A percentile compares a stretch with the other conserved stretches of the same genome.
These are phyloP conservation scores for Pichia californica DNA, from an alignment of 805 yeast genomes.

Conservation along the genomic window DNA sequence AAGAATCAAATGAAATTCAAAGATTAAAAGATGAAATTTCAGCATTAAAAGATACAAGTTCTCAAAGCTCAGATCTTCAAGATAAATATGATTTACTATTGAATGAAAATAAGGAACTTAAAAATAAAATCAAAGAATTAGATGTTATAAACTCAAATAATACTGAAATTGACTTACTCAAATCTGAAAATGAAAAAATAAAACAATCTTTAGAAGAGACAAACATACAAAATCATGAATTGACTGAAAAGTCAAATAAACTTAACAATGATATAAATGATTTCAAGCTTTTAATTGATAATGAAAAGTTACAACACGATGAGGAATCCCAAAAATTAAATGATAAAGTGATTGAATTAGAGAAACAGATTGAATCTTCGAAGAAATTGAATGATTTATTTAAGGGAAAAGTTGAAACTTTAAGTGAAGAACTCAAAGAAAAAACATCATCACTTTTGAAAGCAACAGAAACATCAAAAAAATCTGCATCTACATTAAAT, in stretches of 20 bases:
- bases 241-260: not conserved
- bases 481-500: no score
- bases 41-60: not conserved
- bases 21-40: constrained; percentile 6
- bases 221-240: not conserved
- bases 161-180: not conserved
- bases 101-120: constrained; percentile 6
- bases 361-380: constrained; percentile 20
- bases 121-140: constrained; percentile 2
- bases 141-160: not conserved
- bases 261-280: not conserved
- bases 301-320: not conserved
- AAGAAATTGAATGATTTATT: constrained; percentile 19
- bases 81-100: not conserved
- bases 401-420: constrained; percentile 21
- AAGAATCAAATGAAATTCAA: constrained; percentile 13
- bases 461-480: no score
- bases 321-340: constrained; percentile 4
- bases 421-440: constrained; percentile 1
- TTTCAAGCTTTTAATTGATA: not conserved
- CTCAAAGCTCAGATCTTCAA: not conserved
- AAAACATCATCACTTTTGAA: no score
- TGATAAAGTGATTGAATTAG: constrained; percentile 12
- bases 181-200: not conserved
- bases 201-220: constrained; percentile 2